Base-by-base conservation (phyloP, 2,329 filamentous ascomycete genomes). In the Colletotrichum sp. region DNA sequence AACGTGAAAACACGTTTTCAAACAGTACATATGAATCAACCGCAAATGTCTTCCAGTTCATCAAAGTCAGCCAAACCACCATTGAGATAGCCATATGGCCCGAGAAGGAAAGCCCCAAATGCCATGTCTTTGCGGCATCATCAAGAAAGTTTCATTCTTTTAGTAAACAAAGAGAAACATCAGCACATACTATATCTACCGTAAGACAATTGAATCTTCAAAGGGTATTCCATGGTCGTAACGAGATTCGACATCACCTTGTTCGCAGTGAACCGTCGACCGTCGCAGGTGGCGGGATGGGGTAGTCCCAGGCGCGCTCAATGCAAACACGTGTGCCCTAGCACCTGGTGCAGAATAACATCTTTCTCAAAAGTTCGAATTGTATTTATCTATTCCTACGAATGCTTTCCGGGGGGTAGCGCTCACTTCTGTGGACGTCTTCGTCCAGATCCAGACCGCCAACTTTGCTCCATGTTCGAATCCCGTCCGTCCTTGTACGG, bases 31-130 rank as follows among this genome's bases (percentile, higher is more conserved):
- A 44, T 44, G 8, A 1, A 44, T n/a, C 5, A n/a, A 18, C 0
- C 0, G 2, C 4, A 15, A 2, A 9, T 18, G 7, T 8, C 0
- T 18, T 39, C 36, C 0, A 0, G 0, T 8, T 39, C 15, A 39
- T 39, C 34, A 39, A 39, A 39, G 4, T 39, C 7, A 39, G 34
- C 7, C 15, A 16, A 8, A 39, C 15, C 34, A 39, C 1, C 39
- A 44, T 44, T 7, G 8, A 0, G 8, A 6, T 1, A 0, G 8
- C 5, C 8, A 5, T 1, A 16, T 10, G 16, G 39, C 15, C 1
- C 1, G 16, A 10, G 39, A 44, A 9, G 39, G 8, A 1, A 10
- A 44, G 39, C 39, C 1, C 39, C 39, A 9, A 10, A 2, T n/a
- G 18, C 18, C 39, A 44, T 0, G 39, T 44, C 39, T 18, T 44